Percentiles rank a stretch among this genome's conserved stretches.
phyloP scores from a whole-genome alignment of 176 grass and related monocot genomes.

The Tillandsia fasciculata region DNA sequence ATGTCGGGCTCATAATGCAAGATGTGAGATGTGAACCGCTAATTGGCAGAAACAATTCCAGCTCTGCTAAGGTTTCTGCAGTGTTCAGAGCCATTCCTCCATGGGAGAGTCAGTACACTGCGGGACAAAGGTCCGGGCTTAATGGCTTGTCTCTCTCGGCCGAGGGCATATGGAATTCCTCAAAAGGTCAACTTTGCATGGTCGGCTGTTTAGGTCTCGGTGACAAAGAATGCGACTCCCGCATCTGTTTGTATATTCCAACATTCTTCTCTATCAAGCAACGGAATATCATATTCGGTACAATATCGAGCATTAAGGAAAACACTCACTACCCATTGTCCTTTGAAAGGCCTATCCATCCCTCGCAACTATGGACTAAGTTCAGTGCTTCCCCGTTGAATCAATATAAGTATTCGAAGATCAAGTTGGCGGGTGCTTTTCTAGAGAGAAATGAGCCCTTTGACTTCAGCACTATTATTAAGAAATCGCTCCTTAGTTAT shows the following conservation, averaged over 20 bases:
- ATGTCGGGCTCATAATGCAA: slow-evolving; percentile 57
- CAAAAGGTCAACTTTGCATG: slow-evolving; percentile 80
- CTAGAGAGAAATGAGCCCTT: slow-evolving; percentile 56
- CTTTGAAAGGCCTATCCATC: slow-evolving; percentile 38
- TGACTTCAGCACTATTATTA: slow-evolving; percentile 44
- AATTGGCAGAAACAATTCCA: background rate
- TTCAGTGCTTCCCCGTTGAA: slow-evolving; percentile 29
- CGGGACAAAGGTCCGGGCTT: slow-evolving; percentile 47
- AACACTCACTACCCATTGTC: slow-evolving; percentile 33
- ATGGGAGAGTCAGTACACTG: slow-evolving; percentile 40
- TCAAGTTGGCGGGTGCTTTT: slow-evolving; percentile 33
- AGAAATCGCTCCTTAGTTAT: slow-evolving; percentile 80
- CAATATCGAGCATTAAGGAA: slow-evolving; percentile 43
- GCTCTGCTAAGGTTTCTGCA: slow-evolving; percentile 50
- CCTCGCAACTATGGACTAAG: slow-evolving; percentile 36
- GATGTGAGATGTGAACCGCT: slow-evolving; percentile 55
- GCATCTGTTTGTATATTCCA: slow-evolving; percentile 67
- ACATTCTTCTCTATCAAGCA: slow-evolving; percentile 48
- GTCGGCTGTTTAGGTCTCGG: slow-evolving; percentile 57
- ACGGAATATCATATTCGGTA: slow-evolving; percentile 47
- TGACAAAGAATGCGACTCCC: slow-evolving; percentile 33
- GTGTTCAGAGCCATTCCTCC: slow-evolving; percentile 53
- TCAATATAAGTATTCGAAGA: slow-evolving; percentile 51
- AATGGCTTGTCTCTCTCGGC: slow-evolving; percentile 40
- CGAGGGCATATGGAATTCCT: slow-evolving; percentile 68